Base-by-base conservation (phyloP, 331 rosid genomes). In the Pyracantha coccinea region DNA sequence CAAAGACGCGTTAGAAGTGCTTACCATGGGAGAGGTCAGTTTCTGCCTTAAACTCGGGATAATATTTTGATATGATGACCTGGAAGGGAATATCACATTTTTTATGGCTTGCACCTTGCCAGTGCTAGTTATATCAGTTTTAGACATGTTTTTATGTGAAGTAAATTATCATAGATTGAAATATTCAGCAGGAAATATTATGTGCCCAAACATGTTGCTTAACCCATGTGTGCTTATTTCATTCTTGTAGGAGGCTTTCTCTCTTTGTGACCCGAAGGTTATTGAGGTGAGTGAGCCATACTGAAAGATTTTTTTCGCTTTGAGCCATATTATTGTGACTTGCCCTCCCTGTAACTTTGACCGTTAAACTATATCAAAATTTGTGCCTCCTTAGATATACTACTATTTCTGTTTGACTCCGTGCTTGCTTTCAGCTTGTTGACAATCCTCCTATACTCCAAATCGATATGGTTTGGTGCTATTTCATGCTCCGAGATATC, bases 381-480 rank as follows among this genome's bases (percentile, higher is more conserved):
- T 57, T 10, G 35, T 2, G 8, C 31, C 20, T 25, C 23, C 10
- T 44, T 8, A 23, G 14, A 60, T 67, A 62, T 59, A 70, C 32
- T 60, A 19, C 57, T 44, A 53, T 64, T 55, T 20, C 71, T 55
- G 71, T 69, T 83, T 68, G 74, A 45, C 77, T 59, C 55, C 61
- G 29, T 78, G 16, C 70, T 59, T 72, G 9, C 75, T 85, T 79
- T 76, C 90, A 94, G 99, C 83, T 88, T 78, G 75, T 94, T 67
- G 99, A 92, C 83, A 94, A 92, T 82, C 95, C 92, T 75, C 88
- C 99, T 21, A 94, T 94, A 78, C 89, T 94, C 64, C 99, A 91
- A 92, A 83, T 90, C 72, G 97, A 94, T 91, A 94, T 90, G 89
- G 99, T 94, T 38, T 94, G 99, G 99, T 94, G 99, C 91, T 94